Evolutionary conservation across 768 basidiomycete species (phyloP).

Genomic region (Asterophora lycoperdoides): DNA sequence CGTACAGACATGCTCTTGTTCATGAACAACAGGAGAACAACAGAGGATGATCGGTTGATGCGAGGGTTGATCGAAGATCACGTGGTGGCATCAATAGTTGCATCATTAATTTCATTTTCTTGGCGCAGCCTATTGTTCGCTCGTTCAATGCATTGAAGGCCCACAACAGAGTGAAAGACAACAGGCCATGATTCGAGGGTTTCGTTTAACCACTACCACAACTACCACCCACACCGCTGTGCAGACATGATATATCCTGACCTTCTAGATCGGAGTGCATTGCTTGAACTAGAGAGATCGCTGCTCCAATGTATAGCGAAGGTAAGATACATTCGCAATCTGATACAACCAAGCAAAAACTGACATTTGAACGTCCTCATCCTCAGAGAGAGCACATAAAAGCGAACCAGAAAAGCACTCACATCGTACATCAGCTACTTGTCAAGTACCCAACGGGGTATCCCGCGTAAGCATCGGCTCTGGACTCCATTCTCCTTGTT

Average conservation of each 20-base stretch:
- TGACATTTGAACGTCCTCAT: background rate
- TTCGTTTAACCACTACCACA: too few relatives aligned
- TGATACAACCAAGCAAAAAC: too few relatives aligned
- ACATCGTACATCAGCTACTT: slow-evolving; percentile 16
- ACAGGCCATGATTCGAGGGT: too few relatives aligned
- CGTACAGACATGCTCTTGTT: slow-evolving; percentile 3
- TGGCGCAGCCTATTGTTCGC: slow-evolving; percentile 9
- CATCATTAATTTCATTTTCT: background rate
- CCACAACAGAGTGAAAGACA: too few relatives aligned
- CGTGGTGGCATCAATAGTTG: background rate
- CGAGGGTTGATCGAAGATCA: background rate
- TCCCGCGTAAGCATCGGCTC: slow-evolving; percentile 4
- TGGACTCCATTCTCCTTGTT: background rate
- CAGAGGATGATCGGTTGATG: background rate
- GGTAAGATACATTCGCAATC: background rate
- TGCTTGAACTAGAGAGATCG: slow-evolving; percentile 12
- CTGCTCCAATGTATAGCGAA: slow-evolving; percentile 19
- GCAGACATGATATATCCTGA: too few relatives aligned
- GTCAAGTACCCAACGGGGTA: slow-evolving; percentile 16
- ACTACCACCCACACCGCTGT: too few relatives aligned
- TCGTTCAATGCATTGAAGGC: background rate
- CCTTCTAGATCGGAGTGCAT: slow-evolving; percentile 6
- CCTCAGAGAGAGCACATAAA: slow-evolving; percentile 19
- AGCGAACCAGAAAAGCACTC: slow-evolving; percentile 18
- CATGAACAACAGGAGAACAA: background rate